Evolutionary conservation across 192 early-diverging fungal species (phyloP), one percentile per base, ranked within the genome.

Genomic region (Linnemannia hyalina): DNA sequence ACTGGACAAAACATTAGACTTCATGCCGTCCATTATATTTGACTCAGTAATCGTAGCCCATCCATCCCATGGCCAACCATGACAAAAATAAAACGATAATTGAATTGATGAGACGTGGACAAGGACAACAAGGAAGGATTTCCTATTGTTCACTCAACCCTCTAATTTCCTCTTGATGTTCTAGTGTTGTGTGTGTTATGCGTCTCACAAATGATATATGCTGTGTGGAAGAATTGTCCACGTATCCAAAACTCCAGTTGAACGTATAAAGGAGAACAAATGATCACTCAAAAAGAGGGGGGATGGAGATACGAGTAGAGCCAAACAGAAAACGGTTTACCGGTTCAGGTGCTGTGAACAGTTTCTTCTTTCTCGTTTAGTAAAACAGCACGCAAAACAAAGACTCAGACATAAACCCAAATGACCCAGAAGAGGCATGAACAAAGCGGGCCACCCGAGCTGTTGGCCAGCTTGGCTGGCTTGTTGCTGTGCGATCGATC

Each of bases 361-460:
- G 29, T 11, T 65, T 65, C 5, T 52, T 52, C 4, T 16, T 18
- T 52, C 11, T 49, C 41, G 44, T 20, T 36, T 38, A 60, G 32
- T 75, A 75, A 55, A 54, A 55, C 74, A 75, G 20, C 16, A 40
- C 32, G 11, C 44, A 60, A 60, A 32, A 55, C 44, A 42, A 71
- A 23, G 74, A 22, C 74, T 23, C 54, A 75, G 11, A 74, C 16
- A 23, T 7, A 52, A 32, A 29, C 29, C 42, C 15, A 16, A 29
- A 52, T 23, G 47, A 42, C 70, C 36, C 60, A 76, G 36, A 76
- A 68, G 60, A 68, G 41, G 7, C 40, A n/a, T 44, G 20, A 60
- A 60, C 40, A 44, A 71, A 42, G 38, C 20, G 40, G 70, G 26
- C 40, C 42, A 42, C 8, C 41, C 41, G 70, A 71, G 11, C 60